Conservation (phyloP, 2,329 filamentous ascomycete genomes). For the Dactylonectria macrodidyma region DNA sequence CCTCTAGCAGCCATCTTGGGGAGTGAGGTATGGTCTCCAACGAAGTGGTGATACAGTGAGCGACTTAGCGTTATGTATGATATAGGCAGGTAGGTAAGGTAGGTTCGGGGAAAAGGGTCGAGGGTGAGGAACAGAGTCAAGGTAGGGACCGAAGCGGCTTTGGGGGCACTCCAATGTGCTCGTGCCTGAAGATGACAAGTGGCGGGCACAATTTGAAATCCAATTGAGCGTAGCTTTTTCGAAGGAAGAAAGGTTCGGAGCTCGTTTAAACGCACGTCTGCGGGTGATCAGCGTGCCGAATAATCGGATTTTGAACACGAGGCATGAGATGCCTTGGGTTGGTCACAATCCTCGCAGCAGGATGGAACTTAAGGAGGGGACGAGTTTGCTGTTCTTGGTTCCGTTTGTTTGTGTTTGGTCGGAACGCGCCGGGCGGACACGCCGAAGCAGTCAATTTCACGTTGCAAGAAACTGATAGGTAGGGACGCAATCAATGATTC, state of each 20-base stretch:
- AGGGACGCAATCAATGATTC: no score
- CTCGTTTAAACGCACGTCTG: background rate
- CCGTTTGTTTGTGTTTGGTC: background rate
- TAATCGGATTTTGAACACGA: background rate
- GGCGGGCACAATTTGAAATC: background rate
- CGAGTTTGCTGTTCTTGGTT: background rate
- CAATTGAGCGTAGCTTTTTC: background rate
- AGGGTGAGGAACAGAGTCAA: background rate
- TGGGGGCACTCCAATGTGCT: background rate
- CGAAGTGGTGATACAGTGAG: background rate
- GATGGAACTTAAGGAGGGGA: background rate
- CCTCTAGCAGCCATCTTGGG: conserved; percentile 44
- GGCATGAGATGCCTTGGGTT: background rate
- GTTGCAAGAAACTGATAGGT: background rate
- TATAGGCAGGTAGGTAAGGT: background rate
- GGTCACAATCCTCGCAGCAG: background rate
- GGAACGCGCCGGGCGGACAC: background rate
- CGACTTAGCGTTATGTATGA: background rate
- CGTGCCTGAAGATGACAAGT: background rate
- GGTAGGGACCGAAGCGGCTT: background rate
- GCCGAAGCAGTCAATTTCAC: background rate
- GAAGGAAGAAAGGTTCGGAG: background rate
- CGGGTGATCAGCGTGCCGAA: background rate
- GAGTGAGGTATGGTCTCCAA: conserved; percentile 44
- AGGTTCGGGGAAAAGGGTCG: background rate